Conservation (phyloP, 179 eudicot species). For the Vitellaria paradoxa region DNA sequence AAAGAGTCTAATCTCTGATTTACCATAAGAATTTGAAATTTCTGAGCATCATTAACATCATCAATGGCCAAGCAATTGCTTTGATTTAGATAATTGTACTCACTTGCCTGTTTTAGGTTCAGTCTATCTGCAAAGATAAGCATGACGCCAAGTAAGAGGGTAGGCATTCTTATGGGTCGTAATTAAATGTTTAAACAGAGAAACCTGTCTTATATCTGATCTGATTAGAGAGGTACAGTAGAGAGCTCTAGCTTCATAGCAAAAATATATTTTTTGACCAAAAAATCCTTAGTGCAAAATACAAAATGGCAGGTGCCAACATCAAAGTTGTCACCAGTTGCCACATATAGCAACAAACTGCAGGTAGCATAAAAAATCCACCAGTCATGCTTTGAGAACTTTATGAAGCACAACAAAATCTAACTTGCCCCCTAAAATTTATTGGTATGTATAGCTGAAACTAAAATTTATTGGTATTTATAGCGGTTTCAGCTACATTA, state of each 20-base stretch:
- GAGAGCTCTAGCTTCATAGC: background rate
- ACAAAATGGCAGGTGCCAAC: background rate
- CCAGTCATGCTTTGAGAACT: background rate
- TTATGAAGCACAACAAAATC: background rate
- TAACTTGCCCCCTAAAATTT: background rate
- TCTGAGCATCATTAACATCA: slow-evolving; percentile 67
- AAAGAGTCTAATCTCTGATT: background rate
- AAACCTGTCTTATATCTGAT: background rate
- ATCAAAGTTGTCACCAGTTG: background rate
- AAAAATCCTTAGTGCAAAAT: background rate
- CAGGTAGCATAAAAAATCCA: background rate
- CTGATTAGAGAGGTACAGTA: background rate
- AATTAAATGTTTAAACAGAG: background rate
- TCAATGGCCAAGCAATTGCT: slow-evolving; percentile 67
- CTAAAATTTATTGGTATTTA: background rate
- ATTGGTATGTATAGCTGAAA: background rate
- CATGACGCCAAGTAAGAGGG: background rate
- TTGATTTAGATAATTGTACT: slow-evolving; percentile 80
- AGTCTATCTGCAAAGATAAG: slow-evolving; percentile 53
- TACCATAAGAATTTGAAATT: slow-evolving; percentile 72
- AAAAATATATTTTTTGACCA: background rate
- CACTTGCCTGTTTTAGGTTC: slow-evolving; percentile 63
- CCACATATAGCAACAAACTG: background rate
- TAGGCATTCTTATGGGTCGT: background rate
- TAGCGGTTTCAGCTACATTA: background rate